A percentile compares a stretch with the other conserved stretches of the same genome.
Conservation (phyloP, 164 flowering plant genomes). For the Saururus chinensis region DNA sequence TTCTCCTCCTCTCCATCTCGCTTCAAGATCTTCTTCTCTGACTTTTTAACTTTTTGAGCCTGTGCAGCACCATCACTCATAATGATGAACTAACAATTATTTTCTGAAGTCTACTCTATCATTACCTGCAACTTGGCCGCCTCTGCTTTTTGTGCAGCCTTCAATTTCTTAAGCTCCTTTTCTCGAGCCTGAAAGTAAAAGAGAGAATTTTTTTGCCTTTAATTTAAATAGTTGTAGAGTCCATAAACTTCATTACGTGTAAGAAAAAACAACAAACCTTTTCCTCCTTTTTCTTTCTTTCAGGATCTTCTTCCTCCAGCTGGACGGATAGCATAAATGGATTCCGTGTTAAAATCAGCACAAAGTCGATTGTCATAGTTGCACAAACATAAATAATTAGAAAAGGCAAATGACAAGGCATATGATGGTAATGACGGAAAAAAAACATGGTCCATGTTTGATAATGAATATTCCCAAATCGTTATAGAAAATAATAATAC, state of each 20-base stretch:
- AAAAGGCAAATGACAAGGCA: no score
- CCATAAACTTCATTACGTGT: background rate
- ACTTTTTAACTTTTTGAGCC: slow-evolving; percentile 69
- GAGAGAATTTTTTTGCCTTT: background rate
- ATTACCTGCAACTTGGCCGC: slow-evolving; percentile 57
- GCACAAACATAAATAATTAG: background rate
- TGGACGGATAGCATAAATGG: background rate
- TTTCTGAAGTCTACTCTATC: no score
- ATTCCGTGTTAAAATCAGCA: background rate
- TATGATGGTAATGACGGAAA: no score
- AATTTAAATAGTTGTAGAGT: background rate
- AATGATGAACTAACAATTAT: background rate
- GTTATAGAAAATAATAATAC: no score
- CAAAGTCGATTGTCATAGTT: background rate
- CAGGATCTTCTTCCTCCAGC: slow-evolving; percentile 26
- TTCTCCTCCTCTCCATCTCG: slow-evolving; percentile 58
- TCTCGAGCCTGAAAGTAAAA: slow-evolving; percentile 49
- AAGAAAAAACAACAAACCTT: slow-evolving; percentile 28
- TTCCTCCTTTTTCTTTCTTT: slow-evolving; percentile 57
- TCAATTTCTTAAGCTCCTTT: slow-evolving; percentile 68
- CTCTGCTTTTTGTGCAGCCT: slow-evolving; percentile 65
- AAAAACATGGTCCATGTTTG: no score
- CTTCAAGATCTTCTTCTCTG: slow-evolving; percentile 55
- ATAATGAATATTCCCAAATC: no score
- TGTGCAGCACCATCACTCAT: slow-evolving; percentile 5